Evolutionary conservation across 495 filamentous ascomycete species (phyloP).

Genomic region (Aspergillus affinis): DNA sequence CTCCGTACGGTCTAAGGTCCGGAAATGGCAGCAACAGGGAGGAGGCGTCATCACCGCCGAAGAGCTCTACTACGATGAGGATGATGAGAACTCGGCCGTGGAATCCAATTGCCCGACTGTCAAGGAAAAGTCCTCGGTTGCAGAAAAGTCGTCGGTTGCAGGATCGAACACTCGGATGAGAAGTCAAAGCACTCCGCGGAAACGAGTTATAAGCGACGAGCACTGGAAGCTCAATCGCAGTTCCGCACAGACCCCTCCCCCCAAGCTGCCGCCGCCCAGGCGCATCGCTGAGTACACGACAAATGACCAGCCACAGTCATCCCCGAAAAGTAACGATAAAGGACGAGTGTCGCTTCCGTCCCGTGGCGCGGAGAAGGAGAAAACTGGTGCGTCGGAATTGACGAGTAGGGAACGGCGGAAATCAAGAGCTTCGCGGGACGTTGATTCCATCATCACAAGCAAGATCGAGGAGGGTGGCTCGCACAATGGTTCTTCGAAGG

Average conservation of each 20-base stretch:
- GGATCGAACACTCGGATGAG: constrained; percentile 26
- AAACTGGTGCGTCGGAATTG: constrained; percentile 14
- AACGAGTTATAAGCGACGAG: constrained; percentile 77
- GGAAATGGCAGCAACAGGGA: constrained; percentile 72
- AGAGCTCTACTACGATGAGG: constrained; percentile 38
- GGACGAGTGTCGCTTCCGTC: constrained; percentile 14
- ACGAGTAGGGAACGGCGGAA: constrained; percentile 20
- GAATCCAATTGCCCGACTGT: constrained; percentile 28
- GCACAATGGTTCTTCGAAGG: constrained; percentile 14
- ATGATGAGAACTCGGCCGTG: constrained; percentile 29
- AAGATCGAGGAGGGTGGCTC: constrained; percentile 16
- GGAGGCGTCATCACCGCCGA: constrained; percentile 55
- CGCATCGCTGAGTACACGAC: constrained; percentile 45
- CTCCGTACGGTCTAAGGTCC: constrained; percentile 67
- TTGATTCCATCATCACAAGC: constrained; percentile 21
- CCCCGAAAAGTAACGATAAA: constrained; percentile 25
- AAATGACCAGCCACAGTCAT: constrained; percentile 32
- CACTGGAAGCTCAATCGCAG: constrained; percentile 65
- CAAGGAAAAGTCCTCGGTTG: constrained; percentile 23
- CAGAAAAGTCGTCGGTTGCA: constrained; percentile 15
- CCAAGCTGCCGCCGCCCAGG: constrained; percentile 51
- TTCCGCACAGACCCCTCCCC: constrained; percentile 46
- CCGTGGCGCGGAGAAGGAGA: constrained; percentile 16
- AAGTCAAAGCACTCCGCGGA: constrained; percentile 62
- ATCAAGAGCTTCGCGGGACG: constrained; percentile 20